Base-by-base conservation (phyloP, 2,329 filamentous ascomycete genomes). In the Neonectria hederae region DNA sequence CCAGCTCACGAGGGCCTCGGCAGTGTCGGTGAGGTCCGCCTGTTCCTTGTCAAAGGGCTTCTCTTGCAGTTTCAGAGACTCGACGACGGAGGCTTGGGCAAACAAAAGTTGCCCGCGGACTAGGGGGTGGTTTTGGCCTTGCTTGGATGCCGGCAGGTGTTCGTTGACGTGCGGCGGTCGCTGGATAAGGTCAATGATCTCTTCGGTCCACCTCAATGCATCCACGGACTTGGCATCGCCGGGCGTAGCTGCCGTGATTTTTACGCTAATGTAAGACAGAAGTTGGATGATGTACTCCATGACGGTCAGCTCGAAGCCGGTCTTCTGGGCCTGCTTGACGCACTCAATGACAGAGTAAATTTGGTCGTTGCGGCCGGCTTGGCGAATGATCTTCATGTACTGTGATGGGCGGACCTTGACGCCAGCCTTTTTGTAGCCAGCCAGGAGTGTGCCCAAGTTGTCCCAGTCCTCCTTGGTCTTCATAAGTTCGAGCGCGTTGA, bases 361-460 rank as follows among this genome's bases (percentile, higher is more conserved):
- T 62, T 80, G 79, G 45, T 81, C 83, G 55, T 75, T 76, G 28
- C 59, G 22, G 55, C 80, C 80, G 7, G 82, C 80, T 43, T 76
- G 63, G 13, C 84, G 80, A 35, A 83, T 69, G 53, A 86, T 75
- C 72, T 78, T 80, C 55, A 72, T 72, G 66, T 77, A 79, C 69
- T 83, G 75, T 11, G 58, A 24, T 2, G 63, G 54, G 22, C 69
- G 65, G 24, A 86, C 73, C 61, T 74, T 77, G 65, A 81, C 79
- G 30, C 77, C 74, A 35, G 82, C 80, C 63, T 82, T 79, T 62
- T 77, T 73, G 71, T 83, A 79, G 52, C 86, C 86, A 60, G 85
- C 81, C 43, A 88, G 80, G 46, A 89, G 77, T 0, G 81, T 82
- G 21, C 75, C 78, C 28, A 89, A 76, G 79, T 88, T 87, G 26